Conservation (phyloP, 257 asterid genomes). For the Avicennia marina region DNA sequence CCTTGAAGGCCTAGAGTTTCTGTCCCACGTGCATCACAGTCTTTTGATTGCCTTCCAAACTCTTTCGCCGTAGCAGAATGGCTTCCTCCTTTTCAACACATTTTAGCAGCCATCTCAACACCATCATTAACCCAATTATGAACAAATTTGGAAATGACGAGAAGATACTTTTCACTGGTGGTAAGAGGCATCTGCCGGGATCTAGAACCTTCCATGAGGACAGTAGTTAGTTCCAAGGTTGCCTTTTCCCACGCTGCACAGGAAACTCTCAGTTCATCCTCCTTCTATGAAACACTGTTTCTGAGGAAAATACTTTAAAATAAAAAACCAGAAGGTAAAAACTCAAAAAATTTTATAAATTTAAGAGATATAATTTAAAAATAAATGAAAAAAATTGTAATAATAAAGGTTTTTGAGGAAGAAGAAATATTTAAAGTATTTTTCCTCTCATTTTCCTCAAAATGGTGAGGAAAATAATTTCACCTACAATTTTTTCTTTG, state of each 20-base stretch:
- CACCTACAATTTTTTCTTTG: no score
- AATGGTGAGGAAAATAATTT: no score
- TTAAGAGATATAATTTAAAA: no score
- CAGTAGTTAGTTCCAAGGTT: constrained; percentile 69
- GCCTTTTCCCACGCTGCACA: constrained; percentile 85
- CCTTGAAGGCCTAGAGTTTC: constrained; percentile 61
- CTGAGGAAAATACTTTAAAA: constrained; percentile 40
- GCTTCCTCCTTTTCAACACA: constrained; percentile 71
- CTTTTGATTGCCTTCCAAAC: constrained; percentile 74
- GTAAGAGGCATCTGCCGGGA: constrained; percentile 66
- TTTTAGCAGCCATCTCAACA: constrained; percentile 68
- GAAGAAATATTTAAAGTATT: no score
- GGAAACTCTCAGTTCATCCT: constrained; percentile 45
- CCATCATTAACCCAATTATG: constrained; percentile 61
- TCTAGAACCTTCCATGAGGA: constrained; percentile 73
- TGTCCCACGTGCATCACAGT: constrained; percentile 61
- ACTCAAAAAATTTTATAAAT: no score
- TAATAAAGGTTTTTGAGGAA: no score
- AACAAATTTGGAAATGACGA: constrained; percentile 55
- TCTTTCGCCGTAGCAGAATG: constrained; percentile 51
- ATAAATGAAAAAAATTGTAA: no score
- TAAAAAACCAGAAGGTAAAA: no score
- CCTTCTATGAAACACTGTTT: constrained; percentile 53
- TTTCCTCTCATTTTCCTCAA: no score
- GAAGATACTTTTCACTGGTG: constrained; percentile 64